Evolutionary conservation across 257 asterid species (phyloP).

Genomic region (Schizonepeta tenuifolia): DNA sequence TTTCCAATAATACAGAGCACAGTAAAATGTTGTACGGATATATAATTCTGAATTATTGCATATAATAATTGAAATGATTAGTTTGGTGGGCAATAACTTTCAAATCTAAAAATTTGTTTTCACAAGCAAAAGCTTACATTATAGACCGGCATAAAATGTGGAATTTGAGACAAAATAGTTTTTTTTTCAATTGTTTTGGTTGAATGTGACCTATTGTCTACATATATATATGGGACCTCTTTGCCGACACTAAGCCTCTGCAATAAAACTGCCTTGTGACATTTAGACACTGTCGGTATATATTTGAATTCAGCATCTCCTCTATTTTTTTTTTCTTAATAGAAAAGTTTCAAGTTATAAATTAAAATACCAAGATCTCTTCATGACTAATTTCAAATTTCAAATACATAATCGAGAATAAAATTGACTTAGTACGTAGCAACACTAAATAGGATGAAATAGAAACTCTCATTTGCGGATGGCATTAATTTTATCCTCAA

Average conservation of each 20-base stretch:
- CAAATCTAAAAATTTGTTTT: conserved; percentile 31
- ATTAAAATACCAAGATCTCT: background rate
- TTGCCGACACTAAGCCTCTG: conserved; percentile 32
- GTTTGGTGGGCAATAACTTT: conserved; percentile 54
- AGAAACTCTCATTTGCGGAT: background rate
- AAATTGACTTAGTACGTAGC: background rate
- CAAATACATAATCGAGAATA: background rate
- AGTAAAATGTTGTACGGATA: conserved; percentile 31
- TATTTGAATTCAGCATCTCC: background rate
- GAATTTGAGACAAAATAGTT: conserved; percentile 44
- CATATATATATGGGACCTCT: background rate
- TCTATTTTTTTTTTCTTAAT: background rate
- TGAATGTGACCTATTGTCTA: conserved; percentile 13
- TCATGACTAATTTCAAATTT: background rate
- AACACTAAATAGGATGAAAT: background rate
- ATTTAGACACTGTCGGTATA: conserved; percentile 7
- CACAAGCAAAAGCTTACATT: conserved; percentile 39
- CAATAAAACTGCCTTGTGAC: background rate
- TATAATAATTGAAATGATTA: conserved; percentile 39
- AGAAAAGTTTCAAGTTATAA: background rate
- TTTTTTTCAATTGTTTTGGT: conserved; percentile 31
- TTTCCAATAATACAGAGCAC: background rate
- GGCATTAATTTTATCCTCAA: background rate
- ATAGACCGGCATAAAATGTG: conserved; percentile 27
- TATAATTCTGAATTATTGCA: background rate